Base-by-base conservation (phyloP, 2,329 filamentous ascomycete genomes). In the Coniochaeta hoffmannii region DNA sequence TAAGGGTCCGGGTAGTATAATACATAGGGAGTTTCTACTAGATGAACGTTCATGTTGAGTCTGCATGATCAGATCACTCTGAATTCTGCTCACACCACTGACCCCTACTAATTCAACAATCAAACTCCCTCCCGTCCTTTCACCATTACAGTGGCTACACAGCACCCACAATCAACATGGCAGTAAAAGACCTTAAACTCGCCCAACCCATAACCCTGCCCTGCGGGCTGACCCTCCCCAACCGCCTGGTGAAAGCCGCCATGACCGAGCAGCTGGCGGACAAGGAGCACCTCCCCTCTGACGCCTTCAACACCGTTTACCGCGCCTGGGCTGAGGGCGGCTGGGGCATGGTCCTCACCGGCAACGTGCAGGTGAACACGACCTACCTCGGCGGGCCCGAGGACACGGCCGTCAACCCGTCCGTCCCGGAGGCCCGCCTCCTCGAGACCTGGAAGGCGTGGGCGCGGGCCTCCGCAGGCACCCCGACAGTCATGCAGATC, bases 401-500 rank as follows among this genome's bases (percentile, higher is more conserved):
- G 1, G 75, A 78, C 56, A 56, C 67, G 1, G 64, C 65, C n/a
- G 60, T 72, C 54, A 66, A 71, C 17, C 62, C 65, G 4, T 57
- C 59, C 3, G 60, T 71, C 11, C 61, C 64, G 12, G 58, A 61
- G 15, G 61, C 62, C 10, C 59, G 64, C 32, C 60, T 69, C 12
- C 54, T 73, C 2, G 64, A 65, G 3, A 60, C 68, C 1, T 80
- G 73, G 68, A 72, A 65, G 53, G 56, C 59, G 9, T 76, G 73
- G 63, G 65, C 63, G 56, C 76, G 81, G 30, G 72, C 70, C 0
- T 83, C n/a, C 31, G 24, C 32, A 28, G 72, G 71, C 54, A 77
- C 72, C 50, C 70, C 86, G 14, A 72, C 83, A n/a, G 69, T 87
- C 12, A 78, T 73, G 3, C 84, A 88, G 64, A 73, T 88, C 57